Evolutionary conservation across 441 rosid species (phyloP).

Genomic region (Populus hybrid): DNA sequence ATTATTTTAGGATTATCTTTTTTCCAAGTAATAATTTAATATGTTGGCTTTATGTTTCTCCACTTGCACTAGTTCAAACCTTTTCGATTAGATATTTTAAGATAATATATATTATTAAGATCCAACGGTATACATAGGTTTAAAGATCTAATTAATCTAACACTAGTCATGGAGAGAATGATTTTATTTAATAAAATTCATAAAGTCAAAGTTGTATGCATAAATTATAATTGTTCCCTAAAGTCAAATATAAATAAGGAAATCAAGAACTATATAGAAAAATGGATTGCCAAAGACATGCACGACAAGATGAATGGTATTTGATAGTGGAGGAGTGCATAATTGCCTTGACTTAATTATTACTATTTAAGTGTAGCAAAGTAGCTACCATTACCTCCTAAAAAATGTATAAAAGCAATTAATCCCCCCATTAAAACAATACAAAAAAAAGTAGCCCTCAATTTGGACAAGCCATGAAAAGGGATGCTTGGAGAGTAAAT

Average conservation of each 20-base stretch:
- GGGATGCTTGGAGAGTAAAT: not conserved
- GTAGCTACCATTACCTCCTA: not conserved
- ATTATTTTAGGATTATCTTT: not conserved
- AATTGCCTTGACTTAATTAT: not conserved
- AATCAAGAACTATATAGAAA: not conserved
- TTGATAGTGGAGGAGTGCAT: not conserved
- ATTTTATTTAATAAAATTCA: too few relatives aligned
- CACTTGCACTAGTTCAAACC: not conserved
- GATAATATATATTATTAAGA: too few relatives aligned
- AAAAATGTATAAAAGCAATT: not conserved
- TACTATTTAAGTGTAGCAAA: not conserved
- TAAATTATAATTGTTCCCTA: not conserved
- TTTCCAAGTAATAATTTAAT: not conserved
- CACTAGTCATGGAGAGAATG: not conserved
- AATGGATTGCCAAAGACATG: not conserved
- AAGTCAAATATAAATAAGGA: not conserved
- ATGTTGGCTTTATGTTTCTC: not conserved
- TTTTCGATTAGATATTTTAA: not conserved
- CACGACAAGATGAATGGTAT: not conserved
- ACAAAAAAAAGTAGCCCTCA: not conserved
- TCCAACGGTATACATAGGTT: not conserved
- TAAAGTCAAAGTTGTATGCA: not conserved
- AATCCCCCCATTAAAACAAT: not conserved
- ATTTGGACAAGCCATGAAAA: not conserved
- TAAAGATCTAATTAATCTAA: not conserved